Base-by-base conservation (phyloP, 768 basidiomycete genomes). In the Candolleomyces eurysporus region DNA sequence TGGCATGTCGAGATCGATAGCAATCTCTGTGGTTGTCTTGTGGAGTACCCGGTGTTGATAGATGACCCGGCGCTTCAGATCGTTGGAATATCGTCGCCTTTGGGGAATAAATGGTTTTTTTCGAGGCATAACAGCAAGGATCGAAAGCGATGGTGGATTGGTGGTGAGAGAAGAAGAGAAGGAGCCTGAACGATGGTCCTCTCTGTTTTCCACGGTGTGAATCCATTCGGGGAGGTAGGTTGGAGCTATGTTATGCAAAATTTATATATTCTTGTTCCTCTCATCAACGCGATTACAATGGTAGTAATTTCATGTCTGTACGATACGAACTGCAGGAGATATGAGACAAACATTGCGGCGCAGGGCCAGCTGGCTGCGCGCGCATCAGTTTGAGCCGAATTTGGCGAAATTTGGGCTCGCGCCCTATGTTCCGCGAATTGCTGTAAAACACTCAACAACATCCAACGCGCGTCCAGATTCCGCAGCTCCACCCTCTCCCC, bases 1-100 rank as follows among this genome's bases (percentile, higher is more conserved):
- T 14, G 64, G 67, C 57, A 69, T 66, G 52, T 69, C 63, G 14
- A 68, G 65, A 45, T 63, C n/a, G n/a, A 65, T 39, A 8, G 67
- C 54, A 22, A 69, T 69, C 17, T 61, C 57, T 1, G 60, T 59
- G 4, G 67, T 61, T 30, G 51, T 52, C 40, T 56, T 32, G 14
- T 58, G 57, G 46, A 67, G 65, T 7, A 53, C 63, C 13, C 52
- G 64, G 1, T 57, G 45, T 51, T 68, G 62, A 54, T 67, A 63
- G 17, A 69, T 64, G 10, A 69, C 65, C 4, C 61, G 61, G 1
- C 59, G 42, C 58, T 69, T 69, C 11, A 69, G 60, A 43, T 69
- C 68, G 21, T 55, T 40, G 17, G 68, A 69, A 45, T 68, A 68
- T 48, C 64, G 63, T 26, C 48, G 14, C 26, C 64, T 31, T 19